A percentile compares a stretch with the other conserved stretches of the same genome.
Evolutionary conservation across 2,329 filamentous ascomycete species (phyloP).

Genomic region (Penicillium polonicum): DNA sequence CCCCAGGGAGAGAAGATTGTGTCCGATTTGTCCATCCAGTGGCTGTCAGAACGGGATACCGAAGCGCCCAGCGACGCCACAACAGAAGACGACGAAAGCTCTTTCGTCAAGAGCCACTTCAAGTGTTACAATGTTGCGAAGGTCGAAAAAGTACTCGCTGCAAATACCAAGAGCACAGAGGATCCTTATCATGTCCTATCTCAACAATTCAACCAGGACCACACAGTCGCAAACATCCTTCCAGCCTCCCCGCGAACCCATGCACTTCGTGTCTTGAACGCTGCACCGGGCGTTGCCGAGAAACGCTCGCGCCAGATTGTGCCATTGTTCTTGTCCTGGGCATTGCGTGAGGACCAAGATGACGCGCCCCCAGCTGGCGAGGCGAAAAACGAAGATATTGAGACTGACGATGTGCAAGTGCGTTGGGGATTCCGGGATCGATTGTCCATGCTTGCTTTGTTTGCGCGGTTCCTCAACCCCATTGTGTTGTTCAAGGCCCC

Average conservation of each 20-base stretch:
- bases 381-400: slow-evolving; percentile 8
- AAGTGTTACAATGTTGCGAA: slow-evolving; percentile 74
- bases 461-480: slow-evolving; percentile 83
- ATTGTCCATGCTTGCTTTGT: slow-evolving; percentile 76
- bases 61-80: slow-evolving; percentile 22
- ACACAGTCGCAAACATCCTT: slow-evolving; percentile 40
- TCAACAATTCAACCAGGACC: slow-evolving; percentile 63
- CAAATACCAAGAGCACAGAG: slow-evolving; percentile 54
- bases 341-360: slow-evolving; percentile 52
- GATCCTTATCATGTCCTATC: slow-evolving; percentile 60
- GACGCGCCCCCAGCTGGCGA: slow-evolving; percentile 29
- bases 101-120: slow-evolving; percentile 56
- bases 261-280: slow-evolving; percentile 74
- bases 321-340: slow-evolving; percentile 82
- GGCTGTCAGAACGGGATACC: slow-evolving; percentile 57
- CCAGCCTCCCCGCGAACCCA: slow-evolving; percentile 64
- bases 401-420: slow-evolving; percentile 23
- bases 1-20: slow-evolving; percentile 72
- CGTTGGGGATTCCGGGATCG: slow-evolving; percentile 64
- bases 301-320: slow-evolving; percentile 81
- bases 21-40: slow-evolving; percentile 70
- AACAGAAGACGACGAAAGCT: slow-evolving; percentile 24
- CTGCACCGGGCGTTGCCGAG: slow-evolving; percentile 74
- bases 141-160: slow-evolving; percentile 54
- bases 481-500: slow-evolving; percentile 74